Conservation (phyloP, 2,329 filamentous ascomycete genomes). For the Epichloe hybrida region DNA sequence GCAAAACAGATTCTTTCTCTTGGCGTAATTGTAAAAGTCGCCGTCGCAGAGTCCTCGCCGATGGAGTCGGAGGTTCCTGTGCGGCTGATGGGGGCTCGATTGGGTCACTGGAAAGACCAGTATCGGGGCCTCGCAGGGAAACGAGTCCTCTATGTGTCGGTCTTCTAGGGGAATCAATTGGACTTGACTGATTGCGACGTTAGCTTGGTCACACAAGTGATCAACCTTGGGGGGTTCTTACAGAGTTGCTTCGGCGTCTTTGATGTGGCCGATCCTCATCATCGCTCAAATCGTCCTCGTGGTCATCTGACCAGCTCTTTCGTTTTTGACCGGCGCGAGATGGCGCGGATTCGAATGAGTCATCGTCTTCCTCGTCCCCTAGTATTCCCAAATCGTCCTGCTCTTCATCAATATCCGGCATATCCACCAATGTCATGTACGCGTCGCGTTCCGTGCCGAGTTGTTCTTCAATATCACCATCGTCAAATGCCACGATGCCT, state of each 20-base stretch:
- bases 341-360: conserved; percentile 25
- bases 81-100: conserved; percentile 44
- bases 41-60: conserved; percentile 57
- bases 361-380: conserved; percentile 45
- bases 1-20: conserved; percentile 63
- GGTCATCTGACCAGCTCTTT: conserved; percentile 63
- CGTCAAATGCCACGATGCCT: conserved; percentile 88
- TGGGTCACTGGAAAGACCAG: conserved; percentile 34
- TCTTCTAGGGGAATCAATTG: conserved; percentile 51
- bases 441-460: conserved; percentile 62
- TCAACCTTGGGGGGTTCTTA: conserved; percentile 26
- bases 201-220: not conserved
- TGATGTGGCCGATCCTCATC: conserved; percentile 66
- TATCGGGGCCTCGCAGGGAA: conserved; percentile 34
- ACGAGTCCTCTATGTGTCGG: conserved; percentile 47
- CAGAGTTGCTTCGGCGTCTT: conserved; percentile 77
- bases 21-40: conserved; percentile 61
- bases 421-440: conserved; percentile 73
- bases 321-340: conserved; percentile 49
- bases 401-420: conserved; percentile 77
- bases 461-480: conserved; percentile 86
- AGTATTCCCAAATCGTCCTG: conserved; percentile 47
- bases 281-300: conserved; percentile 57
- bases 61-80: conserved; percentile 47
- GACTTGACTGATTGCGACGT: conserved; percentile 35